phyloP scores from a whole-genome alignment of 306 rosid species.

The Casuarina glauca region DNA sequence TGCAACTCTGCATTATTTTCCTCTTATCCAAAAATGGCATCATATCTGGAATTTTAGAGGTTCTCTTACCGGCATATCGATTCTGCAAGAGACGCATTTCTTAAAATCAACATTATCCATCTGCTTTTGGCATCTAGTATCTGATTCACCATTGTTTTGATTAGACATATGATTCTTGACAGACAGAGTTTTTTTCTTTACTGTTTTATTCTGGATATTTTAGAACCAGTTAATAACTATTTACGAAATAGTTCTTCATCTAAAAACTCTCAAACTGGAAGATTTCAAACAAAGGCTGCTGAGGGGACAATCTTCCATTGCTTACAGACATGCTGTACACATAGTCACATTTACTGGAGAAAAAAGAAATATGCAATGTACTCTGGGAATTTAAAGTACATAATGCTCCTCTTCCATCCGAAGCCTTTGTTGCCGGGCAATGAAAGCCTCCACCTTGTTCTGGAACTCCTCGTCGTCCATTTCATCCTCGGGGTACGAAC shows the following conservation, averaged over 20 bases:
- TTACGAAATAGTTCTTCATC: no score
- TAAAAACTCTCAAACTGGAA: not conserved
- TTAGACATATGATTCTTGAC: no score
- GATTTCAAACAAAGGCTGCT: constrained; percentile 6
- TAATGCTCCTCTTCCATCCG: constrained; percentile 51
- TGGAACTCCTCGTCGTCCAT: constrained; percentile 85
- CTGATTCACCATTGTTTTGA: not conserved
- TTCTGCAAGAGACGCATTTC: not conserved
- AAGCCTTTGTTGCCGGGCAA: constrained; percentile 71
- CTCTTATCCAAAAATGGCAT: constrained; percentile 9
- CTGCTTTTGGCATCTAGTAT: not conserved
- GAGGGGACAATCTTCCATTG: not conserved
- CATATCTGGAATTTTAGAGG: not conserved
- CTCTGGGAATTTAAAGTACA: not conserved
- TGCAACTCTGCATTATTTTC: not conserved
- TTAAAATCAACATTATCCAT: not conserved
- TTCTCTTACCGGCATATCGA: constrained; percentile 16
- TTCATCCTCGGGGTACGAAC: constrained; percentile 47
- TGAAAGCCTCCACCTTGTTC: constrained; percentile 75
- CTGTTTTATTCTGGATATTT: no score
- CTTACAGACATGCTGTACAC: not conserved
- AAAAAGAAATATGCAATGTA: not conserved
- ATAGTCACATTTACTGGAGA: not conserved
- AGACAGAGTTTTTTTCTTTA: no score
- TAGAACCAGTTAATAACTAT: no score